Evolutionary conservation across 176 grass and related monocot genomes (phyloP).

Genomic region (Saccharum officinarum): DNA sequence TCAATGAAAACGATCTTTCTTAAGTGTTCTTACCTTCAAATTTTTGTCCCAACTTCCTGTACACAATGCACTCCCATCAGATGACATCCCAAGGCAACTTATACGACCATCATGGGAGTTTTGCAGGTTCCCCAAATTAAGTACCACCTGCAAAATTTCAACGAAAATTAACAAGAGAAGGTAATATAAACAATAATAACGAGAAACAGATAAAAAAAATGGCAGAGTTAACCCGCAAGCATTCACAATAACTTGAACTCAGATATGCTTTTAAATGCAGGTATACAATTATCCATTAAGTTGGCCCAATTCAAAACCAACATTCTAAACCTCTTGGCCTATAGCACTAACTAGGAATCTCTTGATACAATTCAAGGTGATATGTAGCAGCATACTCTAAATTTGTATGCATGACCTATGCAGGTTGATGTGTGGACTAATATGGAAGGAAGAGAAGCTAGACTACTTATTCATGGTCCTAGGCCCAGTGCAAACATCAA

Average conservation of each 20-base stretch:
- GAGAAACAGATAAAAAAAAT: neutral
- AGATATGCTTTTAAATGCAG: neutral
- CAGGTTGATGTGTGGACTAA: neutral
- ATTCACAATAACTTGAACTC: neutral
- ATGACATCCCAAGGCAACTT: slow-evolving; percentile 91
- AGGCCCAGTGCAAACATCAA: neutral
- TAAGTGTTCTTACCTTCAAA: slow-evolving; percentile 63
- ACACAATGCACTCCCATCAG: slow-evolving; percentile 96
- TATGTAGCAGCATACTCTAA: slow-evolving; percentile 4
- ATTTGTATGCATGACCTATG: neutral
- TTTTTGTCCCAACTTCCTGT: slow-evolving; percentile 99
- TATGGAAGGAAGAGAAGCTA: neutral
- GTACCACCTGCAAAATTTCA: slow-evolving; percentile 53
- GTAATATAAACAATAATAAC: neutral
- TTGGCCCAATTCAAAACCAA: neutral
- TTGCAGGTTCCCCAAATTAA: slow-evolving; percentile 86
- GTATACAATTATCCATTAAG: neutral
- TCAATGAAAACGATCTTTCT: neutral
- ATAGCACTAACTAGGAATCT: neutral
- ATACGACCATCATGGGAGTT: slow-evolving; percentile 85
- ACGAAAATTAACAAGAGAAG: slow-evolving; percentile 11
- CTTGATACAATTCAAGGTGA: slow-evolving; percentile 2
- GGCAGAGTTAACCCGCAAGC: neutral
- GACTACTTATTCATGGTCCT: neutral
- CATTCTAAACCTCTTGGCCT: slow-evolving; percentile 19